Conservation (phyloP, 2,329 filamentous ascomycete species). For the Apiospora kogelbergensis region DNA sequence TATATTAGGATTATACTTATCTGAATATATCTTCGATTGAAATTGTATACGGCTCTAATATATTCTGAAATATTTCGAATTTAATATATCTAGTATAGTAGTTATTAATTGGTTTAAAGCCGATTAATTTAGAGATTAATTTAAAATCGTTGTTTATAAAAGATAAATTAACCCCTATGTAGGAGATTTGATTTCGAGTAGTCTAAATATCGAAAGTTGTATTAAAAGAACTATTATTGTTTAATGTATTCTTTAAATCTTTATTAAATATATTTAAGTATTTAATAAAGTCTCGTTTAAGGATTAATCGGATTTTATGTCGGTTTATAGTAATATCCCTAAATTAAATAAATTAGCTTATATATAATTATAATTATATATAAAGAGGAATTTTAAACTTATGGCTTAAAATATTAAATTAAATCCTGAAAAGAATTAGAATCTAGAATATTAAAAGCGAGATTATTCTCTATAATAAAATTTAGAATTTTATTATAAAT, state of each 20-base stretch:
- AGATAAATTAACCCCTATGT: background rate
- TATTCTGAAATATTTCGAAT: background rate
- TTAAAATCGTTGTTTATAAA: conserved; percentile 16
- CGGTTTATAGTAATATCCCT: background rate
- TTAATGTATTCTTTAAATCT: too few relatives aligned
- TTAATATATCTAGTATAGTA: conserved; percentile 3
- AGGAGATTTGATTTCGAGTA: conserved; percentile 18
- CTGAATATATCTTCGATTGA: too few relatives aligned
- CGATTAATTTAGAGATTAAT: conserved; percentile 25
- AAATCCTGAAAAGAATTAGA: background rate
- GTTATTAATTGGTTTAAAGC: conserved; percentile 18
- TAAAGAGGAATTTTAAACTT: background rate
- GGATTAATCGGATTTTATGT: background rate
- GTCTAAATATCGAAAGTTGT: background rate
- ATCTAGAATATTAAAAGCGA: background rate
- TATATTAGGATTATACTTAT: too few relatives aligned
- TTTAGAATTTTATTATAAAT: background rate
- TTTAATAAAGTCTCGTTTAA: background rate
- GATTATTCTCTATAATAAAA: background rate
- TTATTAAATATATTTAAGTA: background rate
- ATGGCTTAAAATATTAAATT: background rate
- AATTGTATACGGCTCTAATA: too few relatives aligned
- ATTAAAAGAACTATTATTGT: background rate
- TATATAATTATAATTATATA: background rate
- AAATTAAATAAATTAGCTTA: background rate